These are phyloP conservation scores for Auricularia cornea DNA, from an alignment of 768 basidiomycete genomes.

Conservation along the genomic window DNA sequence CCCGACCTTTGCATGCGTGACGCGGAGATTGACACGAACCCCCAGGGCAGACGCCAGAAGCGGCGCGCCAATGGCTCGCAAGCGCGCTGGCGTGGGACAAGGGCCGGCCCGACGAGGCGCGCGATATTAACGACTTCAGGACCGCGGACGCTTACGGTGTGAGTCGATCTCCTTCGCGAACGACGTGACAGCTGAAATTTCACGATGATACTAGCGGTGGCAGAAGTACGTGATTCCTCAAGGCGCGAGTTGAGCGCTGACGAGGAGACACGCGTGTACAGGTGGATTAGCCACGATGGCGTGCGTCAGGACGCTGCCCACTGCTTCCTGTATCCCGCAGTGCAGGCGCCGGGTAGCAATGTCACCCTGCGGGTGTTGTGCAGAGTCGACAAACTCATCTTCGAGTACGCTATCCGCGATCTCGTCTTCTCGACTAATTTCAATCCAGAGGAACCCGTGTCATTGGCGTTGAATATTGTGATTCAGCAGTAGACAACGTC, in stretches of 20 bases:
- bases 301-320: not conserved
- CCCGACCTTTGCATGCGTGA: no score
- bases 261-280: no score
- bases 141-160: not conserved
- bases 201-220: not conserved
- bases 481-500: no score
- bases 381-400: not conserved
- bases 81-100: not conserved
- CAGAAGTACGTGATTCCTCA: no score
- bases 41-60: not conserved
- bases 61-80: not conserved
- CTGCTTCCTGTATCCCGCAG: not conserved
- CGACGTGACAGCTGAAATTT: no score
- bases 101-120: not conserved
- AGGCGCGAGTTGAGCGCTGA: no score
- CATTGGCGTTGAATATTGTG: not conserved
- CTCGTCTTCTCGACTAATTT: no score
- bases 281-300: not conserved
- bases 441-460: not conserved
- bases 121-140: not conserved
- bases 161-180: not conserved
- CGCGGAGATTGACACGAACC: no score
- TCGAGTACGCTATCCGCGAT: not conserved
- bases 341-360: not conserved
- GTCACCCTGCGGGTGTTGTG: not conserved